Conservation (phyloP, 2,329 filamentous ascomycete genomes). For the Fusarium pseudonygamai region DNA sequence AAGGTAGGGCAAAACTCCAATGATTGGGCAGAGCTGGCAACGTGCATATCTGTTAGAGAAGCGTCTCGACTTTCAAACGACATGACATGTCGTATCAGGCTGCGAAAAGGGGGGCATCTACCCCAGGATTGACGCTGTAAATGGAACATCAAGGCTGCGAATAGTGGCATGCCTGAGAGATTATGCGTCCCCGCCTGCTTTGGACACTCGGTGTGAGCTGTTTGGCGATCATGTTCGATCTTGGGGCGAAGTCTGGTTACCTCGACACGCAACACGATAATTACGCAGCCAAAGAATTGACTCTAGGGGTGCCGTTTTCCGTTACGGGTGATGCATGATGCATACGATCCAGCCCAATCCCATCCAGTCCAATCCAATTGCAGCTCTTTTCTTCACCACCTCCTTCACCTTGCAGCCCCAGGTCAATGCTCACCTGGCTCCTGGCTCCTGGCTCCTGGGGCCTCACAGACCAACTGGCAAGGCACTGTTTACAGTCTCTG, state of each 20-base stretch:
- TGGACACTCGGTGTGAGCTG: slow-evolving; percentile 17
- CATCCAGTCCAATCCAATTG: slow-evolving; percentile 39
- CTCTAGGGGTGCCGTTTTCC: slow-evolving; percentile 23
- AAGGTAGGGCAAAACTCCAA: background rate
- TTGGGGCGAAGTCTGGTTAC: background rate
- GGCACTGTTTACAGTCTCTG: slow-evolving; percentile 5
- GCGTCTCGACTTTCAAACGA: slow-evolving; percentile 33
- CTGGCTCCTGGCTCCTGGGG: background rate
- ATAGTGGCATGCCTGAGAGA: slow-evolving; percentile 24
- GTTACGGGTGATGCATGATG: slow-evolving; percentile 21
- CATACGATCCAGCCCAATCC: slow-evolving; percentile 24
- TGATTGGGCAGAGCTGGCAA: slow-evolving; percentile 2
- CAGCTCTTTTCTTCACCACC: slow-evolving; percentile 12
- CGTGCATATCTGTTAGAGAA: slow-evolving; percentile 18
- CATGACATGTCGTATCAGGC: slow-evolving; percentile 36
- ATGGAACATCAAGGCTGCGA: slow-evolving; percentile 22
- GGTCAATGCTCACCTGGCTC: slow-evolving; percentile 28
- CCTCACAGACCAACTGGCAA: slow-evolving; percentile 37
- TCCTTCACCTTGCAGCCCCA: slow-evolving; percentile 9
- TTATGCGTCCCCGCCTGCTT: background rate
- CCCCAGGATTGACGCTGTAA: slow-evolving; percentile 40
- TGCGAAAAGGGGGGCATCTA: slow-evolving; percentile 19
- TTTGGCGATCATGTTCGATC: background rate
- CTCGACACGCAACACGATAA: slow-evolving; percentile 6
- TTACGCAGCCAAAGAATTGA: slow-evolving; percentile 3